Percentiles rank a stretch among this genome's conserved stretches.
These are phyloP conservation scores for Sporobolomyces roseus DNA, from an alignment of 768 basidiomycete genomes.

Conservation along the genomic window DNA sequence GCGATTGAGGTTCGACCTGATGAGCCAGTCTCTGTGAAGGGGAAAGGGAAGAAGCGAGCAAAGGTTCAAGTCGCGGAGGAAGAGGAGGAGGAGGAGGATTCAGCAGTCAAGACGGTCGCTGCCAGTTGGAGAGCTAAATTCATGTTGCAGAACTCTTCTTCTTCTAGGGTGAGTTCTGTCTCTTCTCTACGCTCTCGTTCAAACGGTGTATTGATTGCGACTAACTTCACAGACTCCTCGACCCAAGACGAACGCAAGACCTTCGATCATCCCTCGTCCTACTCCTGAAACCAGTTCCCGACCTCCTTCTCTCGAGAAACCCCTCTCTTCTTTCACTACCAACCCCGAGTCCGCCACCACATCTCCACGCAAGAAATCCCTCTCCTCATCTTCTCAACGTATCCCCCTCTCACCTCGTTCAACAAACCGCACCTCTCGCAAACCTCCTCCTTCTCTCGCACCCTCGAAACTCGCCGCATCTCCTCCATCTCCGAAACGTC, in stretches of 20 bases:
- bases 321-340: background rate
- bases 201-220: background rate
- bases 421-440: background rate
- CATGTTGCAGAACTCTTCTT: slow-evolving; percentile 14
- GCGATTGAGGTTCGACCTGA: background rate
- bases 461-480: background rate
- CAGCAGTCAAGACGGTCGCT: slow-evolving; percentile 20
- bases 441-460: background rate
- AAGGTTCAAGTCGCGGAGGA: background rate
- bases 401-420: background rate
- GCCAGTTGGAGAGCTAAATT: slow-evolving; percentile 36
- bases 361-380: background rate
- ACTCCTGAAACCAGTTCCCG: background rate
- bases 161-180: background rate
- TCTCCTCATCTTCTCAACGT: background rate
- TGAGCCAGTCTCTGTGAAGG: background rate
- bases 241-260: slow-evolving; percentile 2
- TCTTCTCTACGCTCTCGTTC: background rate
- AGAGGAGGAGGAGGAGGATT: slow-evolving; percentile 11
- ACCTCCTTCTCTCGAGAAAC: slow-evolving; percentile 9
- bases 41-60: background rate
- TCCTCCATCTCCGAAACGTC: slow-evolving; percentile 5
- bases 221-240: background rate
- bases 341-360: background rate
- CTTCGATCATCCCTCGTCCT: background rate